These are phyloP conservation scores for Iris macrosiphon DNA, from an alignment of 106 monocot genomes.

Conservation along the genomic window DNA sequence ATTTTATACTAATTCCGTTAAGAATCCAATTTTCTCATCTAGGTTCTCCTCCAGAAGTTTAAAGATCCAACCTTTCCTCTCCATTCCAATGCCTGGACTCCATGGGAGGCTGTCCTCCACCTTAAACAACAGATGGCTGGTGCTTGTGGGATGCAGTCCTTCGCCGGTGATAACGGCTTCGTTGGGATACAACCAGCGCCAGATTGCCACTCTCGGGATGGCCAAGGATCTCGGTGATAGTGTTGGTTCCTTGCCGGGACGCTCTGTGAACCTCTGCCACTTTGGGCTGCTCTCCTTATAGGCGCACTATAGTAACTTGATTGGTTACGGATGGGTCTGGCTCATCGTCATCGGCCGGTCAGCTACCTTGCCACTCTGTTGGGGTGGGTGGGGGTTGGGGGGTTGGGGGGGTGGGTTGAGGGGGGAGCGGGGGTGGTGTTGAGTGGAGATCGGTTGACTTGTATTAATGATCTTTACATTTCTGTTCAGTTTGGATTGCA, in stretches of 20 bases:
- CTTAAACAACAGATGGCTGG: conserved; percentile 66
- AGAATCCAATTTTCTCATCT: no score
- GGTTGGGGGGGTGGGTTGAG: no score
- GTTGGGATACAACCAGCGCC: conserved; percentile 68
- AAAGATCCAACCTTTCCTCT: neutral
- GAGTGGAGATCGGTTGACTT: conserved; percentile 19
- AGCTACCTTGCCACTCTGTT: conserved; percentile 52
- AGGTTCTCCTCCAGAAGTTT: neutral
- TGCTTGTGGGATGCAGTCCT: conserved; percentile 66
- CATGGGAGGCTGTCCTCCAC: conserved; percentile 9
- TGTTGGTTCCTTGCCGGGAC: conserved; percentile 59
- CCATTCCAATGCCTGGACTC: neutral
- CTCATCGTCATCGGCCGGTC: conserved; percentile 41
- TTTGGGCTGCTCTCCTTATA: conserved; percentile 61
- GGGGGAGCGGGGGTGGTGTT: no score
- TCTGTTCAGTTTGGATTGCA: no score
- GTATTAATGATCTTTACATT: no score
- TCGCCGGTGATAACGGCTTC: conserved; percentile 67
- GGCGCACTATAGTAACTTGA: conserved; percentile 58
- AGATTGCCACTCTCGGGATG: conserved; percentile 57
- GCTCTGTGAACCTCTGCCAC: conserved; percentile 45
- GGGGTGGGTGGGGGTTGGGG: no score
- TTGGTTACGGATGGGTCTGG: conserved; percentile 86
- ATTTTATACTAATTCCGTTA: no score
- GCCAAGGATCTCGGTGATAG: conserved; percentile 82